Conservation (phyloP, 805 yeast genomes). For the Wickerhamomyces queroliae region DNA sequence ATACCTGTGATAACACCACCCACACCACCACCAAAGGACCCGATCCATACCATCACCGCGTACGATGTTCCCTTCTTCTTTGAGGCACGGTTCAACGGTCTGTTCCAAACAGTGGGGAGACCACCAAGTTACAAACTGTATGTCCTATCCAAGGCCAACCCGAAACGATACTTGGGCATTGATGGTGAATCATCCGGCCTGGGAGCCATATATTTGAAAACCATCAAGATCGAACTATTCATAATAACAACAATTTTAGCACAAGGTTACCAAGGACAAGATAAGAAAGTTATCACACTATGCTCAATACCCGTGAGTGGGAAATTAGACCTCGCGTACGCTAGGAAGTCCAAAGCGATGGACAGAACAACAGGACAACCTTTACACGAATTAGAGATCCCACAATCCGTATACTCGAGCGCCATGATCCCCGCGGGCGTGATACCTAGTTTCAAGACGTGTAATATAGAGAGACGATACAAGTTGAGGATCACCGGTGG, state of each 20-base stretch:
- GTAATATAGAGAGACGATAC: constrained; percentile 47
- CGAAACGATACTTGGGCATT: constrained; percentile 22
- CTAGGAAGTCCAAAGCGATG: constrained; percentile 4
- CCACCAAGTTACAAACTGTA: constrained; percentile 19
- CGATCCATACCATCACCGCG: constrained; percentile 3
- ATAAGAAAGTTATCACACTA: constrained; percentile 1
- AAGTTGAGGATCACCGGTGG: constrained; percentile 29
- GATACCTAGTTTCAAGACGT: constrained; percentile 36
- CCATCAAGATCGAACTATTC: constrained; percentile 25
- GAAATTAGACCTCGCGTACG: constrained; percentile 6
- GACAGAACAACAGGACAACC: constrained; percentile 26
- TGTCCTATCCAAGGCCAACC: constrained; percentile 16
- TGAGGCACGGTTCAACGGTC: constrained; percentile 11
- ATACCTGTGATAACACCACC: background rate
- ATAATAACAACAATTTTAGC: constrained; percentile 15
- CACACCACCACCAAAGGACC: background rate
- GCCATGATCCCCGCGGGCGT: constrained; percentile 39
- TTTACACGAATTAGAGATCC: constrained; percentile 31
- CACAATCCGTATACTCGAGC: constrained; percentile 24
- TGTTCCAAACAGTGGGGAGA: constrained; percentile 6
- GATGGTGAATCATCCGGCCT: constrained; percentile 41
- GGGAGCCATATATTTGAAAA: constrained; percentile 39
- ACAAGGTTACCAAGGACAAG: constrained; percentile 7
- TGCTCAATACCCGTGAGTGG: background rate
- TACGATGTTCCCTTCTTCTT: constrained; percentile 8